Evolutionary conservation across 805 yeast species (phyloP).

Genomic region (Lipomyces lipofer): DNA sequence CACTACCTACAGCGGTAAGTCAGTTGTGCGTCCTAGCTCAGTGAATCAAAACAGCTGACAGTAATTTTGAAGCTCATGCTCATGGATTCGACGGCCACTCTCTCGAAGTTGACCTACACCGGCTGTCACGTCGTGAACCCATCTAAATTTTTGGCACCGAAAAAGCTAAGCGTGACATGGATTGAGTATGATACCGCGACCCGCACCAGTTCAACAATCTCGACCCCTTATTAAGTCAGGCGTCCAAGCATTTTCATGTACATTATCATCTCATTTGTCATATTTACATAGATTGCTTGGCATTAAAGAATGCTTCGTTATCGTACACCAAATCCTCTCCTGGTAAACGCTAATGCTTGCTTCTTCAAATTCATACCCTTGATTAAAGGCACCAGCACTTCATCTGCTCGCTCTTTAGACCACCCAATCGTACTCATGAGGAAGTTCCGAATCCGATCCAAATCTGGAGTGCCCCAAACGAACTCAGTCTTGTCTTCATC

Average conservation of each 20-base stretch:
- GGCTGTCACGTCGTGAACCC: conserved; percentile 23
- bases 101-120: conserved; percentile 59
- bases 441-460: conserved; percentile 73
- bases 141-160: conserved; percentile 2
- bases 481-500: conserved; percentile 77
- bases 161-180: conserved; percentile 50
- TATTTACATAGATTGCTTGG: background rate
- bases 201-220: conserved; percentile 16
- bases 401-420: conserved; percentile 73
- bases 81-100: conserved; percentile 70
- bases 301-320: background rate
- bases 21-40: no score
- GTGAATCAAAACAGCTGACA: no score
- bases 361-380: conserved; percentile 67
- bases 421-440: conserved; percentile 75
- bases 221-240: conserved; percentile 1
- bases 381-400: conserved; percentile 80
- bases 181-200: conserved; percentile 69
- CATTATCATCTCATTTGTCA: no score
- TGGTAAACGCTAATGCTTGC: conserved; percentile 16
- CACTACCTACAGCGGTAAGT: conserved; percentile 64
- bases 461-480: conserved; percentile 86
- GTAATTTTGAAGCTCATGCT: conserved; percentile 47
- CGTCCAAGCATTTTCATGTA: background rate
- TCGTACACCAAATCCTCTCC: conserved; percentile 9